Conservation (phyloP, 805 yeast species). For the Saccharomycopsis fibuligera region DNA sequence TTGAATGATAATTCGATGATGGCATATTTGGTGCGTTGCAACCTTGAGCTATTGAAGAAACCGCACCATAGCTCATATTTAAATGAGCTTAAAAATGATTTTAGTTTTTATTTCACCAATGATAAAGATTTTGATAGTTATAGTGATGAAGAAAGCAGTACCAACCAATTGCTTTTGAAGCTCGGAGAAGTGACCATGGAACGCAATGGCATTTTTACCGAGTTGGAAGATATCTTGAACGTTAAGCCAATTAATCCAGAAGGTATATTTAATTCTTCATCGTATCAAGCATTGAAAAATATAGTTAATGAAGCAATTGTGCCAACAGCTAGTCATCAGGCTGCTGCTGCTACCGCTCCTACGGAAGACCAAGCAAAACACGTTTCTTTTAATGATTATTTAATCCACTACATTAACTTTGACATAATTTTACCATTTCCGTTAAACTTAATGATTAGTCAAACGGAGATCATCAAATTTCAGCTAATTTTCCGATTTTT, state of each 20-base stretch:
- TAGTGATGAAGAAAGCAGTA: too few relatives aligned
- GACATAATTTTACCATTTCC: slow-evolving; percentile 80
- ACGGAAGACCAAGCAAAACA: too few relatives aligned
- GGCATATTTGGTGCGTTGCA: slow-evolving; percentile 43
- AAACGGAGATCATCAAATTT: slow-evolving; percentile 67
- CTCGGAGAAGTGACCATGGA: slow-evolving; percentile 32
- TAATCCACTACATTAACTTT: slow-evolving; percentile 48
- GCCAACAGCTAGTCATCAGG: not conserved
- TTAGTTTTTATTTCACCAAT: not conserved
- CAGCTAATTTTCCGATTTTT: slow-evolving; percentile 74
- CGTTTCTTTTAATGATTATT: slow-evolving; percentile 31
- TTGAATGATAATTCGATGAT: slow-evolving; percentile 41
- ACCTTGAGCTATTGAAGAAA: slow-evolving; percentile 23
- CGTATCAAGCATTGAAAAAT: slow-evolving; percentile 19
- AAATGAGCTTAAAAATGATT: slow-evolving; percentile 15
- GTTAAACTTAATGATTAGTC: slow-evolving; percentile 63
- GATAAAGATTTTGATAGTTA: not conserved
- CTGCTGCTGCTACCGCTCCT: too few relatives aligned
- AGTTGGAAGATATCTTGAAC: slow-evolving; percentile 45
- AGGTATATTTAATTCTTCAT: slow-evolving; percentile 33
- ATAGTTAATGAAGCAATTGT: slow-evolving; percentile 15
- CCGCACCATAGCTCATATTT: slow-evolving; percentile 21
- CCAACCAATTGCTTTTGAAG: slow-evolving; percentile 3
- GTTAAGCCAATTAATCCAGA: slow-evolving; percentile 51
- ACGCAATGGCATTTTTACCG: slow-evolving; percentile 32